phyloP scores from a whole-genome alignment of 2,329 filamentous ascomycete species.

The Fusarium pininemorale region DNA sequence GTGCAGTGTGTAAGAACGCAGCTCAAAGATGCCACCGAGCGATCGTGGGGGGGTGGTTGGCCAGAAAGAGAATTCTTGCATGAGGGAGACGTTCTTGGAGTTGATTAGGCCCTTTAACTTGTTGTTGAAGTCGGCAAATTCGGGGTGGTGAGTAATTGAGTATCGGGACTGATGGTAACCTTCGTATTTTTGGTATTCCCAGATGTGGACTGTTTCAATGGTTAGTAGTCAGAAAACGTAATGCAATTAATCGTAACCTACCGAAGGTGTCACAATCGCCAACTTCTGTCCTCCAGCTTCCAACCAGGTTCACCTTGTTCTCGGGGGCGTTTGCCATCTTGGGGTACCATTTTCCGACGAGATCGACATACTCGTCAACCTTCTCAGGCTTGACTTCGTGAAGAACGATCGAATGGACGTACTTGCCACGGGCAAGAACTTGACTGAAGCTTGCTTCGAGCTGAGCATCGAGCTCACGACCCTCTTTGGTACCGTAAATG shows the following conservation, averaged over 20 bases:
- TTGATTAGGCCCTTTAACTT: constrained; percentile 88
- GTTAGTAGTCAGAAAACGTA: constrained; percentile 14
- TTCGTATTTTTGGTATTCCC: constrained; percentile 98
- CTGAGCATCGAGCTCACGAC: constrained; percentile 91
- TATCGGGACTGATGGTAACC: constrained; percentile 94
- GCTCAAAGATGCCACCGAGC: constrained; percentile 92
- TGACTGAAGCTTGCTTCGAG: constrained; percentile 97
- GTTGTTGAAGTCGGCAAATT: constrained; percentile 82
- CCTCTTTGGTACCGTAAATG: constrained; percentile 97
- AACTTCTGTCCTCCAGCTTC: constrained; percentile 98
- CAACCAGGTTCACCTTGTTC: constrained; percentile 95
- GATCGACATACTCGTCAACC: constrained; percentile 90
- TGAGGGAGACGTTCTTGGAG: constrained; percentile 86
- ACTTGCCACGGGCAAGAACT: constrained; percentile 94
- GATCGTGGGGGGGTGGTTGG: constrained; percentile 90
- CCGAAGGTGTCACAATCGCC: constrained; percentile 97
- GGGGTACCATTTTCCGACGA: constrained; percentile 93
- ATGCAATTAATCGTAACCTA: constrained; percentile 56
- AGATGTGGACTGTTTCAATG: constrained; percentile 83
- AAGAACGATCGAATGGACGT: constrained; percentile 97
- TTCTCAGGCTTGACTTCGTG: constrained; percentile 96
- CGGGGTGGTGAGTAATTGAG: constrained; percentile 82
- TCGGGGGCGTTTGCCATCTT: constrained; percentile 83
- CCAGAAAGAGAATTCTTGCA: constrained; percentile 99
- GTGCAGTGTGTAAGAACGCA: constrained; percentile 95